Conservation (phyloP, 1,284 basidiomycete species). For the Mycena citricolor region DNA sequence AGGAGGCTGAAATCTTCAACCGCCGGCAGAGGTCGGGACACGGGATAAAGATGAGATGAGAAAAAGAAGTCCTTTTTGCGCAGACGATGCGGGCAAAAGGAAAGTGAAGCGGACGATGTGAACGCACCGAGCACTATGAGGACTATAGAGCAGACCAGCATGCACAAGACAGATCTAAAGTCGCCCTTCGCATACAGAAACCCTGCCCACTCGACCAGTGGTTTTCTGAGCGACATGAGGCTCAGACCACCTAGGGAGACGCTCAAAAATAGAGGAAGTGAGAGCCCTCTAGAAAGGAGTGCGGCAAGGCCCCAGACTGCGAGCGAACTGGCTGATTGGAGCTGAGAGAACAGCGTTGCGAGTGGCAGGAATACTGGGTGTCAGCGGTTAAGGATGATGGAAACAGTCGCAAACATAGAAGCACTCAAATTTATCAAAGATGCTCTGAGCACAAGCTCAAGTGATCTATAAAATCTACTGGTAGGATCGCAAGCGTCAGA, state of each 20-base stretch:
- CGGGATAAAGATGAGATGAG: too few species aligned
- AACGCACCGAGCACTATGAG: conserved; percentile 70
- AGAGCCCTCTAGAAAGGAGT: conserved; percentile 38
- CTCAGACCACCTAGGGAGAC: conserved; percentile 62
- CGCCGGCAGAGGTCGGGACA: conserved; percentile 20
- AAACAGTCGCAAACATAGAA: too few species aligned
- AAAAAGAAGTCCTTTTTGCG: too few species aligned
- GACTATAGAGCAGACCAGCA: conserved; percentile 65
- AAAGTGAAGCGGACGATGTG: conserved; percentile 21
- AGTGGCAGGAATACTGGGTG: too few species aligned
- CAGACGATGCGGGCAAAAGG: too few species aligned
- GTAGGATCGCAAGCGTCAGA: too few species aligned
- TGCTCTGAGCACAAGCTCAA: too few species aligned
- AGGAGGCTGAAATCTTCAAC: too few species aligned
- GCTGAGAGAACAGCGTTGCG: conserved; percentile 45
- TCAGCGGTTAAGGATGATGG: too few species aligned
- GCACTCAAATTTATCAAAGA: too few species aligned
- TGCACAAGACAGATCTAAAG: conserved; percentile 65
- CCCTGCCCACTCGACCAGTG: conserved; percentile 49
- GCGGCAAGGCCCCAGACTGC: conserved; percentile 38
- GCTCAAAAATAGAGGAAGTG: conserved; percentile 55
- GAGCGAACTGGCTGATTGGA: conserved; percentile 35
- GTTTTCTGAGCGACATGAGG: conserved; percentile 58
- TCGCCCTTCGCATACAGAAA: conserved; percentile 57
- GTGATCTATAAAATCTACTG: too few species aligned